Evolutionary conservation across 495 filamentous ascomycete species (phyloP), one percentile per base, ranked within the genome.

Genomic region (Friedmanniomyces simplex): DNA sequence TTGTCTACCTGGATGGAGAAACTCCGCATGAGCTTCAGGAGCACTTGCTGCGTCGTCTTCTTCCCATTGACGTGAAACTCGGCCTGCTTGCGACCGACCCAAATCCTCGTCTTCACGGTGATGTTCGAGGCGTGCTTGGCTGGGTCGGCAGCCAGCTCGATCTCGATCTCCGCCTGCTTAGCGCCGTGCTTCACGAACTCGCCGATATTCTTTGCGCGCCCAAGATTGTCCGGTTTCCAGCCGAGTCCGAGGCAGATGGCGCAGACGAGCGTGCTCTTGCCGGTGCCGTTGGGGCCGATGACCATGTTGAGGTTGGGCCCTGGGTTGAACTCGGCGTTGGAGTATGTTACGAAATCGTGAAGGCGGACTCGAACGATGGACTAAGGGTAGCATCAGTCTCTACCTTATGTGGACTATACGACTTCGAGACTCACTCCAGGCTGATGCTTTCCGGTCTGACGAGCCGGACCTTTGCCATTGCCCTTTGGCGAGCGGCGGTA

Each of bases 291-390:
- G 10, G 93, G 93, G 0, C 93, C 93, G 63, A 99, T 96, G 55
- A 99, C 83, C 94, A 99, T 97, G 67, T 99, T 99, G 64, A 99
- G 68, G 63, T 86, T 93, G 13, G 94, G 91, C 0, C 93, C 93
- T 3, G 88, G 89, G 50, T 81, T 80, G 70, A 96, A 95, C 61
- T 93, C 88, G 50, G 88, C 91, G 28, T 84, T 80, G 14, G 83
- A 89, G 69, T 97, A 99, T 0, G 94, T 99, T 26, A 99, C 89
- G 66, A 99, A 99, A 65, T 97, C 86, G n/a, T 72, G 75, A 30
- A 97, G 76, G 57, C 83, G 86, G 57, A 97, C 89, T 24, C 90
- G 81, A 16, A 96, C 82, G 63, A 98, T 95, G 21, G 91, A 85
- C 25, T 43, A 13, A 5, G 5, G 3, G 14, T 5, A 43, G 14